Evolutionary conservation across 345 rosid genomes (phyloP).

Genomic region (Dimocarpus longan): DNA sequence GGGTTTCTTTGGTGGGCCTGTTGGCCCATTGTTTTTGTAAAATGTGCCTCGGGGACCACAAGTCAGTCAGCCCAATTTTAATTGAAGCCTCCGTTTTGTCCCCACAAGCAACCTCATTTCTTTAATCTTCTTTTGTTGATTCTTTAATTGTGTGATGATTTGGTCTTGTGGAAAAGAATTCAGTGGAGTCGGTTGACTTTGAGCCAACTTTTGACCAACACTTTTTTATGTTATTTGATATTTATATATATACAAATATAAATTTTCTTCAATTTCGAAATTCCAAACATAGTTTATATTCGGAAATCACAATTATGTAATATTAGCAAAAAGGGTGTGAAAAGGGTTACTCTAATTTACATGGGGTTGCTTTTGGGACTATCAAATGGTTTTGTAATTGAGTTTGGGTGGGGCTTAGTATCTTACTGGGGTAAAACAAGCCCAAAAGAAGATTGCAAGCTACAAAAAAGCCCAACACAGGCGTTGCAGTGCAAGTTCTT

Average conservation of each 20-base stretch:
- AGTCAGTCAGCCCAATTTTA: slow-evolving; percentile 20
- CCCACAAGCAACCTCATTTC: slow-evolving; percentile 23
- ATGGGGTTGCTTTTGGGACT: background rate
- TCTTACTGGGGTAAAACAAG: background rate
- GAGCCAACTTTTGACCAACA: slow-evolving; percentile 22
- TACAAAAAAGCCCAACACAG: background rate
- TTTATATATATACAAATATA: no score
- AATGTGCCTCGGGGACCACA: slow-evolving; percentile 41
- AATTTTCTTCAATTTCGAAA: no score
- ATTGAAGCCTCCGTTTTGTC: slow-evolving; percentile 5
- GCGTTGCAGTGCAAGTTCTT: no score
- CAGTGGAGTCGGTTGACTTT: slow-evolving; percentile 15
- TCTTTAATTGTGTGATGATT: slow-evolving; percentile 24
- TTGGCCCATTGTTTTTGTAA: slow-evolving; percentile 34
- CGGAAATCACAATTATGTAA: no score
- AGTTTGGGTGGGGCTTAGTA: background rate
- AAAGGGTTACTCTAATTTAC: no score
- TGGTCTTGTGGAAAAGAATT: background rate
- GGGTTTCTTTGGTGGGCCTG: slow-evolving; percentile 27
- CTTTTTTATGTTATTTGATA: background rate
- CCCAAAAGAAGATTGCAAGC: background rate
- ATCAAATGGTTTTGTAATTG: background rate
- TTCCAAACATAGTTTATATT: no score
- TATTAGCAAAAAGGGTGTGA: no score
- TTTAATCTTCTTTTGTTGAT: slow-evolving; percentile 21